Base-by-base conservation (phyloP, 352 stramenopile genomes). In the Bremia lactucae region DNA sequence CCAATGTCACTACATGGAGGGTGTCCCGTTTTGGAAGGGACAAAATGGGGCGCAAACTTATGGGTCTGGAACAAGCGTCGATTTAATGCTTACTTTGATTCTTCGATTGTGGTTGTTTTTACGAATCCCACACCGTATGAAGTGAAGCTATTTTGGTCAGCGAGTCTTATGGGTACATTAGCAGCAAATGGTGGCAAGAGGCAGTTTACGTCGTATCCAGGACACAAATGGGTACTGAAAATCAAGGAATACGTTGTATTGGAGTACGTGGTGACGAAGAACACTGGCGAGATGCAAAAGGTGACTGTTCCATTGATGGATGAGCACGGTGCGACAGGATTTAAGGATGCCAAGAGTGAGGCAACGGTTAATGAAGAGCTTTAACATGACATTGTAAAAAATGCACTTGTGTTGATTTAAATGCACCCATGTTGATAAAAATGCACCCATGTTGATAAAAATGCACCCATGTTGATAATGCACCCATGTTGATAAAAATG, bases 31-130 rank as follows among this genome's bases (percentile, higher is more conserved):
- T 54, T 97, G 6, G 70, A 89, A 14, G 88, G 87, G 16, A 82
- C 87, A 13, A 98, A 98, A 62, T 98, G 91, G 75, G 90, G 84
- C n/a, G 92, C 93, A 10, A 98, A 98, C 60, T 85, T 98, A 39
- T 98, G 93, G 91, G 77, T 98, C 43, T 97, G 94, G 92, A 97
- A 97, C 69, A 87, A 84, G 48, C 26, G 41, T 68, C 16, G 49
- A 53, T 7, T 64, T 46, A 24, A 54, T 73, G 37, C 72, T 79
- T 55, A 73, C 43, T 6, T 65, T 87, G 28, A 67, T 55, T 19
- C n/a, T n/a, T n/a, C n/a, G n/a, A n/a, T n/a, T n/a, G n/a, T n/a
- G n/a, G n/a, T n/a, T n/a, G n/a, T n/a, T n/a, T 88, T 91, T 52
- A 55, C 69, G 41, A 91, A 91, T 65, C 71, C 72, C 14, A 81